phyloP scores from a whole-genome alignment of 495 filamentous ascomycete species.

The Annulohypoxylon moriforme region DNA sequence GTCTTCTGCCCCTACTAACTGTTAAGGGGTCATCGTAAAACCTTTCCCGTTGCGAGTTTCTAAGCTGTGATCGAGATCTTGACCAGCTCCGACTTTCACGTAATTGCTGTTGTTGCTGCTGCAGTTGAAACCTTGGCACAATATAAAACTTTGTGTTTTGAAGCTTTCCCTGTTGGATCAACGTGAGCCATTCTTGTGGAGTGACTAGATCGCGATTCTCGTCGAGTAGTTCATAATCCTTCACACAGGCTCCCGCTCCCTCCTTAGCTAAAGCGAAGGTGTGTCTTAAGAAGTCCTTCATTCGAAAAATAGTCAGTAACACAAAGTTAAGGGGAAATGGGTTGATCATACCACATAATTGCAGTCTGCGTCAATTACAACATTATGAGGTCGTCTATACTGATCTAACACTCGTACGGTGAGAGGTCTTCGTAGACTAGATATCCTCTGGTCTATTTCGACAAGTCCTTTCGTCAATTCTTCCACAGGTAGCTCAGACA shows the following conservation, averaged over 20 bases:
- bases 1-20: background rate
- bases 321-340: background rate
- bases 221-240: background rate
- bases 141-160: background rate
- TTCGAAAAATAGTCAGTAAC: background rate
- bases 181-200: constrained; percentile 1
- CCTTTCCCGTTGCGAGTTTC: background rate
- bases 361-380: constrained; percentile 1
- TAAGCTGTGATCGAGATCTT: background rate
- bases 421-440: background rate
- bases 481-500: background rate
- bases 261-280: constrained; percentile 3
- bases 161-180: constrained; percentile 1
- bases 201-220: background rate
- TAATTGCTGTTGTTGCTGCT: background rate
- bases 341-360: background rate
- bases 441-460: background rate
- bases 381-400: background rate
- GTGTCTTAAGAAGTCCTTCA: constrained; percentile 1
- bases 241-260: background rate
- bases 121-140: background rate
- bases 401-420: constrained; percentile 4
- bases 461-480: background rate
- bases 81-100: background rate
- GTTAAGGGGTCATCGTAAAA: background rate